Conservation (phyloP, 306 rosid species). For the Calophaca sinica region DNA sequence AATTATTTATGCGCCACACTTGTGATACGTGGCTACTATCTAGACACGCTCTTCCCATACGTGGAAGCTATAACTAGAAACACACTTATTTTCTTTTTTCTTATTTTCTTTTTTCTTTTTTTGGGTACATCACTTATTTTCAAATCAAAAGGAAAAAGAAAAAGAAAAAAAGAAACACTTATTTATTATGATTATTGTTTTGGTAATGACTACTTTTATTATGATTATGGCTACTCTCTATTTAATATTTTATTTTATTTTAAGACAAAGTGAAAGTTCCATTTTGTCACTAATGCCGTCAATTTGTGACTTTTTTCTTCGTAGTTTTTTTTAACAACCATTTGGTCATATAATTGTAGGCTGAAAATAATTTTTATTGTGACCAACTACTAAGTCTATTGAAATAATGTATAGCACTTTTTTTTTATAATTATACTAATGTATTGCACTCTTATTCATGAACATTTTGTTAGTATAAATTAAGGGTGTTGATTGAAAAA, state of each 20-base stretch:
- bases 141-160: too few relatives aligned
- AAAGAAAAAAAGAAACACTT: too few relatives aligned
- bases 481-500: not conserved
- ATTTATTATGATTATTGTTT: not conserved
- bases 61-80: not conserved
- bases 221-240: constrained; percentile 23
- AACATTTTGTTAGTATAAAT: too few relatives aligned
- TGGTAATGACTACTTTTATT: too few relatives aligned
- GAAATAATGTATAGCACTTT: not conserved
- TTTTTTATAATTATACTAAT: too few relatives aligned
- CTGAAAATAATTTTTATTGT: not conserved
- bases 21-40: not conserved
- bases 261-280: constrained; percentile 24
- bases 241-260: not conserved
- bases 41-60: constrained; percentile 2
- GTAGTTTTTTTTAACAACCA: constrained; percentile 2
- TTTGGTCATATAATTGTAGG: not conserved
- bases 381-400: constrained; percentile 4
- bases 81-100: not conserved
- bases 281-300: constrained; percentile 38
- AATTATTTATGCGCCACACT: too few relatives aligned
- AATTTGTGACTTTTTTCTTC: constrained; percentile 39
- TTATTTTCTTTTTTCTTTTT: too few relatives aligned
- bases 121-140: too few relatives aligned
- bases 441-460: too few relatives aligned